Conservation (phyloP, 805 yeast genomes). For the Hanseniaspora lachancei region DNA sequence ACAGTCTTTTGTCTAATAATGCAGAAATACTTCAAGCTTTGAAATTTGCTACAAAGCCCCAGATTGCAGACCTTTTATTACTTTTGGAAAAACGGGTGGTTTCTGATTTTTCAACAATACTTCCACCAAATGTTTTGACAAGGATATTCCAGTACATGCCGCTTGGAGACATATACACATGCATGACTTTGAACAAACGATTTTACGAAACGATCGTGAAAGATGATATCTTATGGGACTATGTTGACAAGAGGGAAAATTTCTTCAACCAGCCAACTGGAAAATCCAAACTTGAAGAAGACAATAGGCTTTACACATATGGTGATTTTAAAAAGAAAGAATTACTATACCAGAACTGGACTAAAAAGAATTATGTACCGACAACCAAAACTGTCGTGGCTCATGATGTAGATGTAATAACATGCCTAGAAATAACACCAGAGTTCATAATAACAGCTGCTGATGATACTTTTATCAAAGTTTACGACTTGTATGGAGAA, state of each 20-base stretch:
- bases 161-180: slow-evolving; percentile 43
- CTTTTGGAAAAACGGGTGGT: slow-evolving; percentile 43
- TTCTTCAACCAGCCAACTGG: slow-evolving; percentile 26
- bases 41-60: slow-evolving; percentile 30
- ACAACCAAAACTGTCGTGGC: slow-evolving; percentile 51
- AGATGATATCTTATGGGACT: slow-evolving; percentile 57
- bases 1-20: background rate
- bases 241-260: slow-evolving; percentile 48
- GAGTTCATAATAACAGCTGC: slow-evolving; percentile 86
- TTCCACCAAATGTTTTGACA: slow-evolving; percentile 66
- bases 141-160: slow-evolving; percentile 56
- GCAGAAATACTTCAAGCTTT: slow-evolving; percentile 9
- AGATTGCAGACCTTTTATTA: slow-evolving; percentile 47
- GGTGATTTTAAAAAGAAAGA: slow-evolving; percentile 21
- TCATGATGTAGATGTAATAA: slow-evolving; percentile 72
- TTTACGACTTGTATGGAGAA: slow-evolving; percentile 61
- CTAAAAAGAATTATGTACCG: slow-evolving; percentile 57
- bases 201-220: slow-evolving; percentile 61
- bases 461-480: slow-evolving; percentile 69
- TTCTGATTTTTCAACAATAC: slow-evolving; percentile 54
- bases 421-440: slow-evolving; percentile 86
- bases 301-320: slow-evolving; percentile 23
- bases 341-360: slow-evolving; percentile 47
- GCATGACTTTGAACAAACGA: slow-evolving; percentile 48
- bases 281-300: slow-evolving; percentile 33